Evolutionary conservation across 2,329 filamentous ascomycete species (phyloP), one percentile per base, ranked within the genome.

Genomic region (Chrysosporium queenslandicum): DNA sequence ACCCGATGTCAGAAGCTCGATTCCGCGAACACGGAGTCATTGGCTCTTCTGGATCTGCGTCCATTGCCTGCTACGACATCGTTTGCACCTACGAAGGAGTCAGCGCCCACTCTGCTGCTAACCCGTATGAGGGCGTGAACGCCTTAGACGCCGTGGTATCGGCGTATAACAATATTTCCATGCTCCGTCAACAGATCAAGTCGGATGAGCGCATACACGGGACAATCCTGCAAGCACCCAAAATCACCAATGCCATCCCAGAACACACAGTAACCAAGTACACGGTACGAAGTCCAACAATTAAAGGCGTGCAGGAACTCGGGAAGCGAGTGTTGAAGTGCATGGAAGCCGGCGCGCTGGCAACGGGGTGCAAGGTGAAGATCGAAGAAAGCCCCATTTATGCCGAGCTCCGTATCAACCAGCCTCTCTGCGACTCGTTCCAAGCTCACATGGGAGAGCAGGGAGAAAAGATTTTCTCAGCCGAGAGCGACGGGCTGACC

Each of bases 121-220:
- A 63, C n/a, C 78, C 77, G 0, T 80, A 76, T 76, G 65, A 75
- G 7, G 78, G 78, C 0, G 69, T 74, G 56, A 80, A 81, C 59
- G 77, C 78, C 0, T 68, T 80, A 0, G 78, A 81, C 56, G 77
- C 77, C 0, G 63, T 77, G 4, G 66, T 80, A 3, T 67, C 68
- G 1, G 71, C 62, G 9, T 68, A 68, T 54, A 61, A 60, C 49
- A 61, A 58, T 34, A 60, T 80, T 5, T 73, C 72, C 0, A 67
- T 75, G 2, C 66, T 81, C 4, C 70, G 78, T 2, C 77, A 80
- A 61, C 77, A 80, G 58, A 71, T 74, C 2, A 68, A 70, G 53
- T 73, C 76, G 0, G 71, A 71, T n/a, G 68, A 75, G 50, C 69
- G 74, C 34, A 67, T 77, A 12, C 72, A 77, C 51, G 68, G 75